Evolutionary conservation across 305 asterid genomes (phyloP), one percentile per base, ranked within the genome.

Genomic region (Coffea humblotiana): DNA sequence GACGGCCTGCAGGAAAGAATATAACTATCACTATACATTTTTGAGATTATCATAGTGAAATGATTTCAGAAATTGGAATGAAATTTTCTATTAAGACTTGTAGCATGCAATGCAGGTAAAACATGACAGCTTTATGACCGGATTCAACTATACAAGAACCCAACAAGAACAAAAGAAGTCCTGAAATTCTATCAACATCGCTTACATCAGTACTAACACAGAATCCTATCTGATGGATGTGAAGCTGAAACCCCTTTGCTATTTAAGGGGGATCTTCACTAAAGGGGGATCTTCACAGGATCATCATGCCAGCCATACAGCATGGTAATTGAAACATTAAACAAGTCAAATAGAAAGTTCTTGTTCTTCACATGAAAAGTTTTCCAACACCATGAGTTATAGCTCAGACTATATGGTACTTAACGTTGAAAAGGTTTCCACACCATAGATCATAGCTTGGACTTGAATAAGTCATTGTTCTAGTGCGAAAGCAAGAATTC

Each of bases 1-100:
- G 29, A 77, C 80, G 7, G 47, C 81, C 84, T 83, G 82, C 82
- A 83, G 48, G 67, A 12, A 60, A 54, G 51, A 75, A 71, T 35
- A 29, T 13, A 19, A 29, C 21, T 67, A 37, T 18, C 29, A 49
- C 1, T 27, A 9, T 23, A 60, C 9, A 60, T 5, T 60, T 60
- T 4, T 60, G 65, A 21, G 29, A 60, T 60, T 1, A 0, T 23
- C 65, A 23, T 23, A 60, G 8, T 23, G 65, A 60, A 2, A 23
- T 21, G 3, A 6, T 1, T 23, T 21, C 6, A 16, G 11, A 6
- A 60, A 60, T 21, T 60, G 27, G 65, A 21, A 21, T 23, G 15
- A 60, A 10, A 60, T 11, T 10, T 19, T 60, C 27, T 60, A 2
- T 60, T 60, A 21, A 6, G 8, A 7, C 21, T 58, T 19, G 64